phyloP scores from a whole-genome alignment of 768 basidiomycete species.

The Cyclocybe cylindracea region DNA sequence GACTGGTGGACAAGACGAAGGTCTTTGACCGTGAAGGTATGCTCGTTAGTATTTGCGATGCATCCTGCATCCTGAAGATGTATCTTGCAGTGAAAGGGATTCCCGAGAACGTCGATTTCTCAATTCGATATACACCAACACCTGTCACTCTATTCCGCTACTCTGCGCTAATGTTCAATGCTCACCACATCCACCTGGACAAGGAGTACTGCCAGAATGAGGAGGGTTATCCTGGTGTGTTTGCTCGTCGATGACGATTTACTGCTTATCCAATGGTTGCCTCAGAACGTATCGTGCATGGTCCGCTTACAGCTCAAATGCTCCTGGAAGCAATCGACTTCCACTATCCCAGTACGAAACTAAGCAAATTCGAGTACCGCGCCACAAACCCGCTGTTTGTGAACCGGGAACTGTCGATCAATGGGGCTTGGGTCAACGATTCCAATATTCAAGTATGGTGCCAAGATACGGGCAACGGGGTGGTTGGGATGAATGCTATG shows the following conservation, averaged over 20 bases:
- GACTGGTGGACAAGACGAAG: conserved; percentile 19
- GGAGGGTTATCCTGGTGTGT: conserved; percentile 74
- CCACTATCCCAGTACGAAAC: conserved; percentile 44
- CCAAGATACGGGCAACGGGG: conserved; percentile 40
- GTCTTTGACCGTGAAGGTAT: conserved; percentile 45
- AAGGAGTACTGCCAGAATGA: conserved; percentile 63
- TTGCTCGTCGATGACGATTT: neutral
- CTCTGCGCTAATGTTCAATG: conserved; percentile 86
- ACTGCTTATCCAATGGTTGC: conserved; percentile 1
- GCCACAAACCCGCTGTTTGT: conserved; percentile 68
- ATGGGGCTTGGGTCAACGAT: conserved; percentile 44
- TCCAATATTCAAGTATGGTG: conserved; percentile 56
- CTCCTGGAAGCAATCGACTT: conserved; percentile 62
- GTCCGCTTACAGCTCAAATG: conserved; percentile 80
- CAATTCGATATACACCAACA: conserved; percentile 67
- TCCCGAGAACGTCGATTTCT: conserved; percentile 52
- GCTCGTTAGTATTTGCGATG: neutral
- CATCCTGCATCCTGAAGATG: neutral
- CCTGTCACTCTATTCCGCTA: conserved; percentile 80
- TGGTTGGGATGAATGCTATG: conserved; percentile 69
- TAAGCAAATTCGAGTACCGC: conserved; percentile 66
- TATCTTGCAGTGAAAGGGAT: conserved; percentile 46
- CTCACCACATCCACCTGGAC: conserved; percentile 83
- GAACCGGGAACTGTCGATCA: conserved; percentile 46
- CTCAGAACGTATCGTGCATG: conserved; percentile 81